Evolutionary conservation across 2,329 filamentous ascomycete species (phyloP), one percentile per base, ranked within the genome.

Genomic region (Neobulgaria alba): DNA sequence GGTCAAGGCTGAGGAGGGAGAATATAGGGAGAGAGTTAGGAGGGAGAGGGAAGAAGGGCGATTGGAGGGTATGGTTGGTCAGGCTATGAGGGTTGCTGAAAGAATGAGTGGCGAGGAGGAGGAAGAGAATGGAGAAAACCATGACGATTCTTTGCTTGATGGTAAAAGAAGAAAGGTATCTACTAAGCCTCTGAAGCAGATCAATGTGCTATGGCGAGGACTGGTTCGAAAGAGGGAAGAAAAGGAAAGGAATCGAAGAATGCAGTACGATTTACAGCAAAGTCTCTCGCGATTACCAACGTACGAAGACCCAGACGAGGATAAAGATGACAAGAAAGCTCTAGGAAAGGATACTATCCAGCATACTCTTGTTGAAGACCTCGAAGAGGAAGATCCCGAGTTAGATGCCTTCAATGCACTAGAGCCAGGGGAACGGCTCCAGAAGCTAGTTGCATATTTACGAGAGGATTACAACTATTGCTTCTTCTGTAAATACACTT

Each of bases 401-500:
- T 64, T 96, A 42, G 80, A 89, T 19, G 80, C 77, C 42, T 95
- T 94, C 54, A 79, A 88, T 55, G 74, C 72, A 2, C 65, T 90
- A 33, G 73, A 79, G 16, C 68, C 77, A 2, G 66, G 66, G 1
- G 82, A 93, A 53, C 75, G 77, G 50, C 63, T 96, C 47, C 64
- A 67, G 7, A 76, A 68, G 51, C 61, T 93, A 10, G 72, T 95
- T 8, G 60, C 65, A 14, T 79, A 85, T 61, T 61, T 98, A 39
- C 74, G 92, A 29, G 68, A 77, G 36, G 73, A 74, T 56, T 77
- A 87, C 56, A 64, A 71, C 33, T 98, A 98, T 60, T 98, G 92
- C 65, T 95, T 95, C 60, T 98, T 89, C 85, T 98, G 92, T 64
- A 96, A 95, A 61, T 83, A 74, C 62, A 68, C 69, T 38, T 98